Evolutionary conservation across 805 yeast species (phyloP).

Genomic region (Wickerhamomyces silvicola): DNA sequence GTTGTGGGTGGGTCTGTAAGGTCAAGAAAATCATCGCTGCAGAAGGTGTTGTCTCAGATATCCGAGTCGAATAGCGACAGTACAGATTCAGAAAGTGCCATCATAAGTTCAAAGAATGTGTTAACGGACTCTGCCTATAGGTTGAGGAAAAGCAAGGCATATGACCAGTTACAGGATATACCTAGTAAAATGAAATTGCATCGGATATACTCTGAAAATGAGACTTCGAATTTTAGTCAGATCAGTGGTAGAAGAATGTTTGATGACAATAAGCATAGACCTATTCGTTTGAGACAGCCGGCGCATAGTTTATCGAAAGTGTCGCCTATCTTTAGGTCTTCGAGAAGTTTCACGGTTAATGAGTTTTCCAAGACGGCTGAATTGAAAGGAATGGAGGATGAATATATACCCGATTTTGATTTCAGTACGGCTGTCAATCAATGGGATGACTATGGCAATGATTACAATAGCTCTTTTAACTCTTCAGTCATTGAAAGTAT

Average conservation of each 20-base stretch:
- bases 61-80: too few relatives aligned
- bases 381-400: constrained; percentile 62
- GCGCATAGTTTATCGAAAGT: not conserved
- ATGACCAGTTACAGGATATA: constrained; percentile 16
- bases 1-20: too few relatives aligned
- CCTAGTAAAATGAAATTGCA: constrained; percentile 29
- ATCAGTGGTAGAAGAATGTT: constrained; percentile 47
- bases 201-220: constrained; percentile 61
- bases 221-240: constrained; percentile 51
- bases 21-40: too few relatives aligned
- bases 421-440: constrained; percentile 41
- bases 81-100: too few relatives aligned
- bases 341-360: constrained; percentile 13
- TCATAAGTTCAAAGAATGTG: not conserved
- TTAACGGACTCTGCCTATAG: constrained; percentile 6
- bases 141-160: constrained; percentile 17
- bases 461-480: constrained; percentile 12
- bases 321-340: constrained; percentile 3
- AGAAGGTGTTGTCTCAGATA: too few relatives aligned
- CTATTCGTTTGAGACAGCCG: too few relatives aligned
- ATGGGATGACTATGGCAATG: constrained; percentile 35
- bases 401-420: constrained; percentile 68
- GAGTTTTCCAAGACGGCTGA: too few relatives aligned
- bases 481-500: constrained; percentile 8
- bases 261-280: constrained; percentile 48